A percentile compares a stretch with the other conserved stretches of the same genome.
Conservation (phyloP, 495 filamentous ascomycete genomes). For the Talaromyces thailandensis region DNA sequence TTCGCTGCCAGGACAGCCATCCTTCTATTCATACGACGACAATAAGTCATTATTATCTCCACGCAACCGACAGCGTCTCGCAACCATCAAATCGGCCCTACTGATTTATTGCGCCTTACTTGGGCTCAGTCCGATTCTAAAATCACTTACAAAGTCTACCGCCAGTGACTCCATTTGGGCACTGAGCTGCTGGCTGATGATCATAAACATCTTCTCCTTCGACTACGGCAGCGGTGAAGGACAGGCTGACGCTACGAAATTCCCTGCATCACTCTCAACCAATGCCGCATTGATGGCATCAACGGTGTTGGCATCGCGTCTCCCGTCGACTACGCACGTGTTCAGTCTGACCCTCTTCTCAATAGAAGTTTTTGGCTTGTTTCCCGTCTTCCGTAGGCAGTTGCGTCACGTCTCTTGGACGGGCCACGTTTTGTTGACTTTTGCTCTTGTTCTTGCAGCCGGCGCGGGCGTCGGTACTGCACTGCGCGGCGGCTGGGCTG, state of each 20-base stretch:
- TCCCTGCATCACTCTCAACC: constrained; percentile 82
- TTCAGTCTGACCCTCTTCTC: constrained; percentile 92
- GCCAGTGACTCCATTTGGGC: constrained; percentile 93
- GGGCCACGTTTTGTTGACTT: constrained; percentile 70
- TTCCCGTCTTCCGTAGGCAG: constrained; percentile 87
- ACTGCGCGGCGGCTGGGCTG: constrained; percentile 64
- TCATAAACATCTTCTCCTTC: constrained; percentile 95
- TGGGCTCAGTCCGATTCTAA: constrained; percentile 86
- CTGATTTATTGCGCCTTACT: constrained; percentile 89
- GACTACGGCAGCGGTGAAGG: constrained; percentile 70
- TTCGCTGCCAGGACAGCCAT: background rate
- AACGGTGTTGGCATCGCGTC: constrained; percentile 79
- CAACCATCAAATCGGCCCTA: constrained; percentile 79
- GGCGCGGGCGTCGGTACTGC: constrained; percentile 69
- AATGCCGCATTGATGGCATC: constrained; percentile 94
- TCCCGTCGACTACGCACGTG: constrained; percentile 85
- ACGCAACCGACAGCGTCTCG: constrained; percentile 56
- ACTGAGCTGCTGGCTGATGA: constrained; percentile 83
- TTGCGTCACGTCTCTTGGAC: constrained; percentile 75
- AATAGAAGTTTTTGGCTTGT: constrained; percentile 95
- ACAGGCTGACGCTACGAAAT: constrained; percentile 38
- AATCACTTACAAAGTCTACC: constrained; percentile 85
- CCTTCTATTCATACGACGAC: constrained; percentile 4
- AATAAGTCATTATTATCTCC: constrained; percentile 39
- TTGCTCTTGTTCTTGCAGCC: constrained; percentile 69